Evolutionary conservation across 441 rosid species (phyloP).

Genomic region (Aleurites moluccanus): DNA sequence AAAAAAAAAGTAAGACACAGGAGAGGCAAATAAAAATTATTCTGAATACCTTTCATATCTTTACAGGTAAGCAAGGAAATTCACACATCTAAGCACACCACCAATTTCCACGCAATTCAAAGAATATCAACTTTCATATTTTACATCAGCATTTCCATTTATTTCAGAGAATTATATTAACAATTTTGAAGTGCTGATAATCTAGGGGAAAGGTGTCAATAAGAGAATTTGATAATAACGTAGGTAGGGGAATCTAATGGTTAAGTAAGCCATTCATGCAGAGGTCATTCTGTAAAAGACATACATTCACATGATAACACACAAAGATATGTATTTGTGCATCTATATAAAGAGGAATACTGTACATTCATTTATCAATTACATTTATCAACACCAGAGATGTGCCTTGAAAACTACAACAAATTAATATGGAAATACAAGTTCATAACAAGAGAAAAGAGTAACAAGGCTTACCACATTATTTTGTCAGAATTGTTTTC

Average conservation of each 20-base stretch:
- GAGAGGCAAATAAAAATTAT: not conserved
- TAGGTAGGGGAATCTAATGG: not conserved
- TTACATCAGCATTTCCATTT: not conserved
- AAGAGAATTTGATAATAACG: not conserved
- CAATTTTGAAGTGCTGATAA: not conserved
- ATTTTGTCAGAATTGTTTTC: conserved; percentile 5
- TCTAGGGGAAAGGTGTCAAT: not conserved
- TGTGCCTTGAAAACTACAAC: not conserved
- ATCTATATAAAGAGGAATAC: not conserved
- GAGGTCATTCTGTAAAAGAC: not conserved
- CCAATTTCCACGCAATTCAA: not conserved
- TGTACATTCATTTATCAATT: not conserved
- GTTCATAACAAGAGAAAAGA: not conserved
- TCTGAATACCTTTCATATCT: not conserved
- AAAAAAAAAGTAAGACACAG: not conserved
- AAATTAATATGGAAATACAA: not conserved
- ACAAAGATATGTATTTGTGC: not conserved
- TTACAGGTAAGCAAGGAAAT: not conserved
- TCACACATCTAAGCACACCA: not conserved
- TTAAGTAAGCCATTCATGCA: not conserved
- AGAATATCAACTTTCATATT: no score
- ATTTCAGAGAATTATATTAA: not conserved
- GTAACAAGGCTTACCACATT: conserved; percentile 15
- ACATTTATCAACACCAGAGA: not conserved
- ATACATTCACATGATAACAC: not conserved